A percentile compares a stretch with the other conserved stretches of the same genome.
Conservation (phyloP, 2,329 filamentous ascomycete species). For the Dryadomyces sulphureus region DNA sequence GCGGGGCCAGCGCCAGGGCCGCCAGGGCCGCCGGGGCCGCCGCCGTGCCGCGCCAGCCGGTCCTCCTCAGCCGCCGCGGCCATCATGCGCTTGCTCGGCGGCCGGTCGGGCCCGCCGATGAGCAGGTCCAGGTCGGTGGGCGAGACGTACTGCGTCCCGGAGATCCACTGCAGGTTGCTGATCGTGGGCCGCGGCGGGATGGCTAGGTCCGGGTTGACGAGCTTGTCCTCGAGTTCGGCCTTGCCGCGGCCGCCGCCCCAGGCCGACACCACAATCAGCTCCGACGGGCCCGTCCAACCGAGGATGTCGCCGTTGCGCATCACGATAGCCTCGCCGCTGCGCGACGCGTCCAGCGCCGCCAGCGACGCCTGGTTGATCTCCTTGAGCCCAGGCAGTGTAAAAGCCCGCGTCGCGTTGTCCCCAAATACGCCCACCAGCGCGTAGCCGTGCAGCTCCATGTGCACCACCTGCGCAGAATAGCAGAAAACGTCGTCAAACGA, state of each 20-base stretch:
- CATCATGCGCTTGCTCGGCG: conserved; percentile 77
- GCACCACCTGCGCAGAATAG: conserved; percentile 63
- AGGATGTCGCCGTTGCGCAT: conserved; percentile 69
- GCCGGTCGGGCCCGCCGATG: conserved; percentile 77
- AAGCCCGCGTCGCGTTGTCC: conserved; percentile 66
- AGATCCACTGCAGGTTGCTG: conserved; percentile 91
- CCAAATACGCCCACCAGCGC: conserved; percentile 76
- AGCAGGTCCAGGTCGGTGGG: conserved; percentile 78
- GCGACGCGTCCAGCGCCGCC: conserved; percentile 55
- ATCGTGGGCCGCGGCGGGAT: conserved; percentile 80
- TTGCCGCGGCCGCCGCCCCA: conserved; percentile 58
- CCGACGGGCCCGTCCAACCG: conserved; percentile 77
- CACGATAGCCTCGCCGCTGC: conserved; percentile 56
- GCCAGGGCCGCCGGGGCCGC: conserved; percentile 14
- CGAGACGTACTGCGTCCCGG: conserved; percentile 82
- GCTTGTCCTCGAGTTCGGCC: conserved; percentile 49
- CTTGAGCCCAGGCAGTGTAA: conserved; percentile 73
- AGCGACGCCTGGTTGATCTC: conserved; percentile 61
- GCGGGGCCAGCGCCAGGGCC: too few species aligned
- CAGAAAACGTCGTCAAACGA: conserved; percentile 74
- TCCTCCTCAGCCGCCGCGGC: conserved; percentile 66
- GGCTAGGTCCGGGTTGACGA: conserved; percentile 62
- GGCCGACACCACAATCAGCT: conserved; percentile 67
- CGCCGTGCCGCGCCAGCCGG: conserved; percentile 32
- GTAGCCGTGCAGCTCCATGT: conserved; percentile 59